phyloP scores from a whole-genome alignment of 805 yeast genomes.

The Groenewaldozyma salmanticensis region DNA sequence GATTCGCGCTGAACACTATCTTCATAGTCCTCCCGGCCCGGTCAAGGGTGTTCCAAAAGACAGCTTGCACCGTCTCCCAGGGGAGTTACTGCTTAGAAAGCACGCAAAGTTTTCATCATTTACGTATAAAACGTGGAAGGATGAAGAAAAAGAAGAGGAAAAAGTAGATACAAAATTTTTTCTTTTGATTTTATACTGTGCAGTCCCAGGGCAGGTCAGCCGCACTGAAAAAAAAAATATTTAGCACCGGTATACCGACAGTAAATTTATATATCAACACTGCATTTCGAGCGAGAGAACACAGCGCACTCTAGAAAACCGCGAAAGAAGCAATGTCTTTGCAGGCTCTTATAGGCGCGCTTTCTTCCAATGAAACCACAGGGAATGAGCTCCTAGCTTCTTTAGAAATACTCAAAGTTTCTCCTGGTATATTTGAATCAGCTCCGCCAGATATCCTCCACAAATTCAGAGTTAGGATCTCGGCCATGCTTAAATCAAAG shows the following conservation, averaged over 20 bases:
- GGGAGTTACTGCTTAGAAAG: slow-evolving; percentile 17
- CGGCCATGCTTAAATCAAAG: slow-evolving; percentile 29
- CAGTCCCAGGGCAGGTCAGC: too few relatives aligned
- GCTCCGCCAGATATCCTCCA: slow-evolving; percentile 14
- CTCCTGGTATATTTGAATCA: slow-evolving; percentile 9
- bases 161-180: too few relatives aligned
- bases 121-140: slow-evolving; percentile 27
- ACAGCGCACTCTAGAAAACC: too few relatives aligned
- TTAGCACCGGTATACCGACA: too few relatives aligned
- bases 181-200: too few relatives aligned
- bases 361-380: too few relatives aligned
- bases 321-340: too few relatives aligned
- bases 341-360: too few relatives aligned
- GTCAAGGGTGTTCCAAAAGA: slow-evolving; percentile 19
- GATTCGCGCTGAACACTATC: slow-evolving; percentile 24
- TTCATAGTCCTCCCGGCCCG: slow-evolving; percentile 23
- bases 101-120: slow-evolving; percentile 25
- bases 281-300: too few relatives aligned
- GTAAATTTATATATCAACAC: too few relatives aligned
- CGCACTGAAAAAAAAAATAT: too few relatives aligned
- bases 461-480: slow-evolving; percentile 24
- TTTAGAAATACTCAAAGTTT: not conserved
- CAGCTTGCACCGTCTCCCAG: slow-evolving; percentile 9
- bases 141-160: slow-evolving; percentile 11
- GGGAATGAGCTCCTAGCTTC: too few relatives aligned